Evolutionary conservation across 352 stramenopile species (phyloP).

Genomic region (Phytophthora tubulina): DNA sequence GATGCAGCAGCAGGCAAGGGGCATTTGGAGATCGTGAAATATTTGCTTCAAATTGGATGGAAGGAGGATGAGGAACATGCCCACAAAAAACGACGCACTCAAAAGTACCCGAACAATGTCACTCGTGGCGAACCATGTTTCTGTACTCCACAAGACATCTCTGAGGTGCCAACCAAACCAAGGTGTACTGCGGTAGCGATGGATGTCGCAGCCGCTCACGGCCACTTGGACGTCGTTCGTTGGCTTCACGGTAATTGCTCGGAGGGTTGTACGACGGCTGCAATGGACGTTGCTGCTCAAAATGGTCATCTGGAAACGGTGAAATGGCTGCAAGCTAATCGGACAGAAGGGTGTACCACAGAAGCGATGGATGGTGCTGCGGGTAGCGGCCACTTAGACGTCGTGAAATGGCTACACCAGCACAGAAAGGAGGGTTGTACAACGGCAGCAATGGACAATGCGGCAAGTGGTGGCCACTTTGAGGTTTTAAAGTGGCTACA

Average conservation of each 20-base stretch:
- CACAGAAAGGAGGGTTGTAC: slow-evolving; percentile 20
- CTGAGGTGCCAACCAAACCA: not conserved
- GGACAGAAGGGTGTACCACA: slow-evolving; percentile 8
- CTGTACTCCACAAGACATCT: too few relatives aligned
- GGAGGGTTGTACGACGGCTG: slow-evolving; percentile 9
- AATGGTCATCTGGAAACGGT: slow-evolving; percentile 25
- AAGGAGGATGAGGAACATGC: not conserved
- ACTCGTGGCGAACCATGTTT: too few relatives aligned
- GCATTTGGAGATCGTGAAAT: slow-evolving; percentile 26
- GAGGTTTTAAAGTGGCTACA: slow-evolving; percentile 21
- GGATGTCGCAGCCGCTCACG: slow-evolving; percentile 14
- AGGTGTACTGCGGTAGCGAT: slow-evolving; percentile 17
- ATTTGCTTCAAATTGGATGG: slow-evolving; percentile 16
- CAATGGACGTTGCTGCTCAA: slow-evolving; percentile 19
- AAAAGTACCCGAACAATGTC: not conserved
- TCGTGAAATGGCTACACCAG: slow-evolving; percentile 22
- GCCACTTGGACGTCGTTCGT: slow-evolving; percentile 21
- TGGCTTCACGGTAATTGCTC: slow-evolving; percentile 19
- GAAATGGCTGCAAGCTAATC: slow-evolving; percentile 24
- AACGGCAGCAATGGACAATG: not conserved
- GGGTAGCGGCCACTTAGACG: slow-evolving; percentile 13
- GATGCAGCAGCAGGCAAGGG: slow-evolving; percentile 24
- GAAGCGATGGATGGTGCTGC: slow-evolving; percentile 23
- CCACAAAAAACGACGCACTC: slow-evolving; percentile 3
- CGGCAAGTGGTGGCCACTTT: slow-evolving; percentile 5